Evolutionary conservation across 345 rosid species (phyloP), one percentile per base, ranked within the genome.

Genomic region (Cardamine resedifolia): DNA sequence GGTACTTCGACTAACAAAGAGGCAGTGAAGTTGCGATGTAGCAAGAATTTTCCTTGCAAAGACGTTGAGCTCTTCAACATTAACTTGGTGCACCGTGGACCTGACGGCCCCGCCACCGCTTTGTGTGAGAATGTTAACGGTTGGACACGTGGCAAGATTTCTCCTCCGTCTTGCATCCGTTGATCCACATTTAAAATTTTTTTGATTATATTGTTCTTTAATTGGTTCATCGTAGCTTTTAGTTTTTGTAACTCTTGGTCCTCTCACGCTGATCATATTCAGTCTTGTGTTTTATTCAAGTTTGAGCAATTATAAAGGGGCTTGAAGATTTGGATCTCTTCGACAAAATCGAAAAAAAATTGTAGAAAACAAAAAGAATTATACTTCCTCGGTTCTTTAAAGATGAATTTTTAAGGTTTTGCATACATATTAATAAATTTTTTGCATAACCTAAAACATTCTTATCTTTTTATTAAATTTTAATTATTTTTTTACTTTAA

Each of bases 11-110:
- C 0, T 10, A 28, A 45, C 12, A 59, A 71, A 49, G 76, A 64
- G 19, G 85, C 85, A 0, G 80, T 83, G 28, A 64, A 71, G 15
- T 27, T 83, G 16, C 61, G 69, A 16, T 80, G 83, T 60, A 83
- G 85, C 58, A 21, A 41, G 2, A 62, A 5, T 5, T n/a, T 26
- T 27, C 81, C 78, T 14, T 80, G 85, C 76, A 71, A 63, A 15
- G 63, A 59, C 19, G 56, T 80, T 28, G 65, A 70, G 71, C 58
- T 82, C 21, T 26, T 31, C 28, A 30, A 70, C 36, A 26, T 80
- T 9, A 64, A 66, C 61, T 9, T 82, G 33, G 64, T 47, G 23
- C 53, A 63, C 50, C 31, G 23, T 45, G 64, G 71, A 15, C 27
- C 16, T 0, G 70, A 62, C 12, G 66, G 80, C 49, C 71, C 78